Base-by-base conservation (phyloP, 495 filamentous ascomycete species). In the Penicillium ucsense region DNA sequence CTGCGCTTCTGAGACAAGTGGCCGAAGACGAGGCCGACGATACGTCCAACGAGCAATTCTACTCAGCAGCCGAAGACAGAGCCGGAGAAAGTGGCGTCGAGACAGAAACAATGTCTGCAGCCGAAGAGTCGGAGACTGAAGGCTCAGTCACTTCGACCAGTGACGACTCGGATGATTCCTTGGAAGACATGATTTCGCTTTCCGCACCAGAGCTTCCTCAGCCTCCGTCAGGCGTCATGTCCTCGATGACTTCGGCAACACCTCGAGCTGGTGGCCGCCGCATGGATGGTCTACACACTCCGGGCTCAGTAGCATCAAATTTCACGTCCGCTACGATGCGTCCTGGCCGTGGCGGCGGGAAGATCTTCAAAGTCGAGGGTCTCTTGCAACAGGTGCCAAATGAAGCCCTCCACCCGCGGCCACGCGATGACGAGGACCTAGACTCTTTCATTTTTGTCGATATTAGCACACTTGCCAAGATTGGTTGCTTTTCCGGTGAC, bases 401-500 rank as follows among this genome's bases (percentile, higher is more conserved):
- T 40, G 86, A 89, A 36, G 67, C 92, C 4, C 67, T 98, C 5
- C 84, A 95, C 54, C 92, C 92, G 1, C 86, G 83, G 46, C 91
- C 92, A 5, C 67, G 74, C 3, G 78, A 79, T 20, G 89, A 95
- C 43, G 92, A 97, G 53, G 85, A 88, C 53, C 81, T 88, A 43
- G 94, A 97, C 58, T 82, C 85, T 3, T 79, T 91, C 36, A 72
- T 96, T 11, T 97, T 89, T 63, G 88, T 97, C 6, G 88, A 92
- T 52, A 82, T 90, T 31, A 84, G 77, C 49, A 83, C 87, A 11
- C 67, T 98, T 8, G 80, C 85, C n/a, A 85, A 86, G 49, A 78
- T 97, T 36, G 88, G 89, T 30, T 96, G 89, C 60, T 98, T 98
- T 63, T 95, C 91, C 1, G 92, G 92, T 9, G 92, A 98, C 58